Evolutionary conservation across 345 rosid species (phyloP), one percentile per base, ranked within the genome.

Genomic region (Clarkia xantiana): DNA sequence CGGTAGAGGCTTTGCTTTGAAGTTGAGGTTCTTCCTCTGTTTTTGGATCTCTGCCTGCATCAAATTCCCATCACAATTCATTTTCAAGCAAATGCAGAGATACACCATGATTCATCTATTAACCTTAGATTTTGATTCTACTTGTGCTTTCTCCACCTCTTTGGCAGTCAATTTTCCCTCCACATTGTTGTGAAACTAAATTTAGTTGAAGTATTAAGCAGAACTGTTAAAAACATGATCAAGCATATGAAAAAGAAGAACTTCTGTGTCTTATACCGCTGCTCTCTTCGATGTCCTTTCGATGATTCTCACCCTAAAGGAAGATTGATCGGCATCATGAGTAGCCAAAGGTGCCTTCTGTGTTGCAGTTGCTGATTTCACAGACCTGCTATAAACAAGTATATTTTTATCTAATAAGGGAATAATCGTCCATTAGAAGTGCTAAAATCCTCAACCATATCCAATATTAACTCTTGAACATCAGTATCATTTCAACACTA

Each of bases 71-170:
- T 29, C 36, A 29, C 36, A 29, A 29, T 1, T 5, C 36, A 29
- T 3, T 29, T 29, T 29, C 36, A 29, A 29, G 8, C 8, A 29
- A 29, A 29, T 29, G 36, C 36, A 5, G 36, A 29, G 8, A 29
- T 29, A 29, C 36, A 29, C 36, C 14, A 14, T 46, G 45, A 18
- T 29, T 18, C 2, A 3, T 9, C 23, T 34, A 15, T 2, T 15
- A 14, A 82, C 93, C 86, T 71, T 73, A 9, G 70, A 47, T 71
- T 73, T 82, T 40, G 70, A 51, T 19, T 22, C 68, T 42, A 65
- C 59, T 17, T 44, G 22, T 11, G 38, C 57, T 40, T 65, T 67
- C 62, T 56, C 71, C 23, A 54, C 62, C 18, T 57, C 68, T 42
- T 63, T 69, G 34, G 64, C 38, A 59, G 51, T 54, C 25, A 76